These are phyloP conservation scores for Colletotrichum sp. DNA, from an alignment of 2,329 filamentous ascomycete genomes.

Conservation along the genomic window DNA sequence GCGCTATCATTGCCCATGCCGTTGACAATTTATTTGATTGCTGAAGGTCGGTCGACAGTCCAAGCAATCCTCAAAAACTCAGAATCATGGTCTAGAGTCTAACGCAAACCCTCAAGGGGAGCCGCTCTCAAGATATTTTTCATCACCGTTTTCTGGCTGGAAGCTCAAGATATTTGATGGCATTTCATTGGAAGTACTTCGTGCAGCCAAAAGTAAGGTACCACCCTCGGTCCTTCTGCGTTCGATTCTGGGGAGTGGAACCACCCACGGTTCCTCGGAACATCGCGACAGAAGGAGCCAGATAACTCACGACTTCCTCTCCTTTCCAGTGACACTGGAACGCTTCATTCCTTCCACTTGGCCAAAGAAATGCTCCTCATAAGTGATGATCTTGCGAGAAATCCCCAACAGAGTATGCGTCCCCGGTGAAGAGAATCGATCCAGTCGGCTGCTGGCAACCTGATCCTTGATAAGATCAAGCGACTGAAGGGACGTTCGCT, in stretches of 20 bases:
- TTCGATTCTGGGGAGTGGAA: background rate
- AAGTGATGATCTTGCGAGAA: background rate
- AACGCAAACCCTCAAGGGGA: background rate
- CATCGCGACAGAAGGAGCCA: background rate
- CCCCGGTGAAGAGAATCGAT: background rate
- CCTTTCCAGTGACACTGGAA: background rate
- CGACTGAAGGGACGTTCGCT: background rate
- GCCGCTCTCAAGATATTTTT: background rate
- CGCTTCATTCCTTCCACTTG: background rate
- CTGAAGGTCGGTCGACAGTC: background rate
- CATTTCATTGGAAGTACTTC: background rate
- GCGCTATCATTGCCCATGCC: background rate
- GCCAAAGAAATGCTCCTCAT: background rate
- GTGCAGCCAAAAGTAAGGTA: background rate
- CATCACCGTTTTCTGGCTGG: background rate
- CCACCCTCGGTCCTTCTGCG: background rate
- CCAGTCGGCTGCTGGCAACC: background rate
- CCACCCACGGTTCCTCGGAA: background rate
- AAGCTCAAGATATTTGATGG: background rate
- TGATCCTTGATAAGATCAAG: background rate
- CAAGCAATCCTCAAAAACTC: background rate
- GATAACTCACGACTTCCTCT: background rate
- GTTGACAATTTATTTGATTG: background rate
- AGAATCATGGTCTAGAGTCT: background rate
- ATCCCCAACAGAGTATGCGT: background rate